phyloP scores from a whole-genome alignment of 2,329 filamentous ascomycete species.

The Colletotrichum tofieldiae region DNA sequence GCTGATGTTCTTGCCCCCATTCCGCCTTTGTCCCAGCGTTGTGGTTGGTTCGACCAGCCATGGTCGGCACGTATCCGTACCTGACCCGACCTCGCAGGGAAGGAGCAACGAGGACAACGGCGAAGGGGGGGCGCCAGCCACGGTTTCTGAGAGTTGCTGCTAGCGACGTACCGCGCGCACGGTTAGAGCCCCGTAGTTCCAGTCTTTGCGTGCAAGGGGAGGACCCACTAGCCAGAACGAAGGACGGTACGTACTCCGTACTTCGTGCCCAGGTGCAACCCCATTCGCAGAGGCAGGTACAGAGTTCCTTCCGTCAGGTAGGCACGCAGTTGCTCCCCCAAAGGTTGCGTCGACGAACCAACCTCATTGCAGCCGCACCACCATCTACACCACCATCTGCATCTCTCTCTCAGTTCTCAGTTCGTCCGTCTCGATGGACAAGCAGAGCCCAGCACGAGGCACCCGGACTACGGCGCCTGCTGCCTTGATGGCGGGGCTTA shows the following conservation, averaged over 20 bases:
- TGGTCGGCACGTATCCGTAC: neutral
- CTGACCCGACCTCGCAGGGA: neutral
- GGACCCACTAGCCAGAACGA: neutral
- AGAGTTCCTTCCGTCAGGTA: neutral
- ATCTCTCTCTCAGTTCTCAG: neutral
- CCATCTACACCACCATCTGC: neutral
- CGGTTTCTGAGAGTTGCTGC: slow-evolving; percentile 17
- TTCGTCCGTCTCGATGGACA: neutral
- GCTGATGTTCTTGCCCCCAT: slow-evolving; percentile 5
- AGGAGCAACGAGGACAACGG: slow-evolving; percentile 30
- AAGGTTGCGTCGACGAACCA: neutral
- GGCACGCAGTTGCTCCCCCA: neutral
- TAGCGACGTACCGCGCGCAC: slow-evolving; percentile 49
- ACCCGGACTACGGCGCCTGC: no score
- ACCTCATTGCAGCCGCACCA: neutral
- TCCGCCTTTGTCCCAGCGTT: neutral
- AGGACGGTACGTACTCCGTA: neutral
- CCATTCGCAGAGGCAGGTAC: neutral
- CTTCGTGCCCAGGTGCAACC: neutral
- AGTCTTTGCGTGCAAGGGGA: slow-evolving; percentile 32
- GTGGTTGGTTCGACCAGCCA: slow-evolving; percentile 34
- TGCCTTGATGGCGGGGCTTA: neutral
- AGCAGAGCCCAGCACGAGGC: neutral
- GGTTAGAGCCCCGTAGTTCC: slow-evolving; percentile 45
- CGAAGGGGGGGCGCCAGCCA: slow-evolving; percentile 15